Evolutionary conservation across 2,329 filamentous ascomycete species (phyloP).

Genomic region (Botrytis sinoallii): DNA sequence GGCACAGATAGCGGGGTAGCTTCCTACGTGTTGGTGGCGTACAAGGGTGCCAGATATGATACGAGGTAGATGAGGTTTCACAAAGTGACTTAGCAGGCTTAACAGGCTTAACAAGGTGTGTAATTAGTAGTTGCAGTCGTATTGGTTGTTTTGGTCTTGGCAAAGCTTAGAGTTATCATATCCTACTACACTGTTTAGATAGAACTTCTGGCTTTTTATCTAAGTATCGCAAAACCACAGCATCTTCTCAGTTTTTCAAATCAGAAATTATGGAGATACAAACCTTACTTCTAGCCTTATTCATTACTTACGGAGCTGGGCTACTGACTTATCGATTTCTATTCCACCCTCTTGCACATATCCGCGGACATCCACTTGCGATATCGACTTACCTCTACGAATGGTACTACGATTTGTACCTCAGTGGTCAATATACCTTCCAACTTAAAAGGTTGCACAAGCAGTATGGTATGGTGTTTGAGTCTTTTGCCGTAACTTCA

Average conservation of each 20-base stretch:
- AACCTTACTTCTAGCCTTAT: neutral
- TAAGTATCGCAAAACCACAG: neutral
- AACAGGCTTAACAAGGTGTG: neutral
- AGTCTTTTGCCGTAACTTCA: neutral
- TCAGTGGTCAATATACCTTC: constrained; percentile 43
- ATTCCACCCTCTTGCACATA: constrained; percentile 1
- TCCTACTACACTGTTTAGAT: neutral
- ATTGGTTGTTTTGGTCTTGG: too few relatives aligned
- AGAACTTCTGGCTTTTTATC: neutral
- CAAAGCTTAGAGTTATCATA: too few relatives aligned
- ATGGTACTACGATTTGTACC: constrained; percentile 43
- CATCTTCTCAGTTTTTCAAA: neutral
- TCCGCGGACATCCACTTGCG: neutral
- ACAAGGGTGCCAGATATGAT: neutral
- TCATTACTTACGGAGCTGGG: neutral
- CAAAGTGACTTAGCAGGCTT: neutral
- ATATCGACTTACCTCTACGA: constrained; percentile 10
- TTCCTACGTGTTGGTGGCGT: neutral
- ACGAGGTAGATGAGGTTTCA: neutral
- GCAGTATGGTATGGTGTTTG: constrained; percentile 39
- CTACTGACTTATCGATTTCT: constrained; percentile 7
- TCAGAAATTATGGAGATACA: neutral
- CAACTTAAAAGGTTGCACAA: constrained; percentile 44
- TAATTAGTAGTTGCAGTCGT: neutral
- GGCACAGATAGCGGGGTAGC: neutral